Base-by-base conservation (phyloP, 2,329 filamentous ascomycete genomes). In the Dactylonectria macrodidyma region DNA sequence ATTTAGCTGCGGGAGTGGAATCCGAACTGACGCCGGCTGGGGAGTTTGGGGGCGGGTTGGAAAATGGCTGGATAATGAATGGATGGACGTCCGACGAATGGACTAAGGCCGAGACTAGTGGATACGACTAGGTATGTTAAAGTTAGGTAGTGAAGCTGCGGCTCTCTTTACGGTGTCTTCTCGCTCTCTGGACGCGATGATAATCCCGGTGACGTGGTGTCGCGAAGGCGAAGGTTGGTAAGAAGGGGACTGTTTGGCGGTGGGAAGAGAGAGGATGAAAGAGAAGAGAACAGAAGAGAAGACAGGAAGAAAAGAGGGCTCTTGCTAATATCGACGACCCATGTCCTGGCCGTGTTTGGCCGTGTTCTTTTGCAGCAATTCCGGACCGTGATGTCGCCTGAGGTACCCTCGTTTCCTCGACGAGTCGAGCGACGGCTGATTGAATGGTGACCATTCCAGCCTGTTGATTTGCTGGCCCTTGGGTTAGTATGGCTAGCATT, bases 41-140 rank as follows among this genome's bases (percentile, higher is more conserved):
- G 51, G 24, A 34, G 33, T 60, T 66, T 60, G 63, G 63, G 63
- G 63, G 58, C 58, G 57, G 62, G 62, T 60, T 60, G 50, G 50
- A 52, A 19, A 34, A 33, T 52, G 50, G 30, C 30, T n/a, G 30
- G 38, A 41, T 41, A 41, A 41, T 41, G 38, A 41, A 41, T 41
- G 38, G 38, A 19, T 19, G 24, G 16, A n/a, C 19, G 19, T 19
- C 19, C 19, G 19, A 19, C 19, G 48, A 8, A 36, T 52, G 50
- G 26, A 52, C n/a, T 7, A 30, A 34, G n/a, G 30, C 50, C 50
- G 14, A 30, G 50, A 33, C 30, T 52, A 34, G 50, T 34, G 47
- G 2, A 26, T 33, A 51, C 26, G 4, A 7, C 26, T 30, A 30
- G 26, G 26, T 30, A 30, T 30, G 10, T 52, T 52, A 52, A 26